Evolutionary conservation across 2,329 filamentous ascomycete genomes (phyloP).

Genomic region (Epichloe uncinata): DNA sequence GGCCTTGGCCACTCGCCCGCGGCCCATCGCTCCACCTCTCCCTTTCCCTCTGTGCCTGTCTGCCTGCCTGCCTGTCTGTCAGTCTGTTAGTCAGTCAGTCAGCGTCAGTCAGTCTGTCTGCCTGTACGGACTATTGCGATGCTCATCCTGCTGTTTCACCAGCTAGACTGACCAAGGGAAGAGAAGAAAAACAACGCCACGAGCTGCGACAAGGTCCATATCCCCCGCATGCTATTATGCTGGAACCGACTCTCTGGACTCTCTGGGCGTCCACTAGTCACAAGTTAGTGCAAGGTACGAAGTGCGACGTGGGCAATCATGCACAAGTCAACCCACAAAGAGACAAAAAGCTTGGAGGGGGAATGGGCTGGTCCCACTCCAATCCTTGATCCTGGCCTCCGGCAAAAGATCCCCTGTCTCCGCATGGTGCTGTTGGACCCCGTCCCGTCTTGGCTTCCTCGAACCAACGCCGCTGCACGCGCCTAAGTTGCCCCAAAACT

Average conservation of each 20-base stretch:
- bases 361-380: neutral
- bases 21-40: no score
- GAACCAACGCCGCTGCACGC: neutral
- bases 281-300: no score
- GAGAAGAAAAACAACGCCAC: neutral
- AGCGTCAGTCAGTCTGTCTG: no score
- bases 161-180: neutral
- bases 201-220: no score
- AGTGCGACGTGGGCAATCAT: neutral
- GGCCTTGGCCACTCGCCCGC: no score
- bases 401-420: slow-evolving; percentile 2
- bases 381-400: neutral
- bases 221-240: no score
- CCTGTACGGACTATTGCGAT: neutral
- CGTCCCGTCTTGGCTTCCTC: slow-evolving; percentile 1
- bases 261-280: no score
- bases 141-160: neutral
- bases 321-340: neutral
- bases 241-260: no score
- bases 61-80: neutral
- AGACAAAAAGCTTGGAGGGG: neutral
- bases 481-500: neutral
- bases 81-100: no score
- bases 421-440: neutral
- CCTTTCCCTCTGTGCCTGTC: no score